Conservation (phyloP, 1,284 basidiomycete genomes). For the Afroboletus lepidellus region DNA sequence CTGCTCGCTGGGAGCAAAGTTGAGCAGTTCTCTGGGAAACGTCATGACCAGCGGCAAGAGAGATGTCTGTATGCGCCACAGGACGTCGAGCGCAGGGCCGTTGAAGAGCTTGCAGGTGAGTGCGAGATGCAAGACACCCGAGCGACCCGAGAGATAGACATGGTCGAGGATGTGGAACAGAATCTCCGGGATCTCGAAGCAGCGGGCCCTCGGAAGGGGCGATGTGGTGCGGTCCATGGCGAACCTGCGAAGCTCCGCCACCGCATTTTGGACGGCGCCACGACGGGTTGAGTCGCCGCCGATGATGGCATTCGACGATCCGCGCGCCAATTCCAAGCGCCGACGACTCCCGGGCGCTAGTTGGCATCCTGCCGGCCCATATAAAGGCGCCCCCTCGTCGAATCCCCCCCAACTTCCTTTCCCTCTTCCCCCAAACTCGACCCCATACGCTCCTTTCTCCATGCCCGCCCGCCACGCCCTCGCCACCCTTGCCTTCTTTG, state of each 20-base stretch:
- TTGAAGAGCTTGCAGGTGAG: constrained; percentile 21
- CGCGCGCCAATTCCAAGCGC: neutral
- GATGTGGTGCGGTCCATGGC: constrained; percentile 3
- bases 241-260: neutral
- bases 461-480: constrained; percentile 22
- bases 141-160: constrained; percentile 13
- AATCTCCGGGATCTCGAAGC: constrained; percentile 23
- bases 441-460: constrained; percentile 27
- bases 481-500: constrained; percentile 18
- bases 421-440: constrained; percentile 7
- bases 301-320: neutral
- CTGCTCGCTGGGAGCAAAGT: constrained; percentile 22
- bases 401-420: constrained; percentile 6
- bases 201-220: neutral
- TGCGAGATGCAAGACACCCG: constrained; percentile 17
- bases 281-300: neutral
- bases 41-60: constrained; percentile 20
- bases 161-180: constrained; percentile 19
- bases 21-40: constrained; percentile 20
- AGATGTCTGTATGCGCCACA: constrained; percentile 24
- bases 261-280: neutral
- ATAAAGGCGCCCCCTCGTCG: constrained; percentile 17
- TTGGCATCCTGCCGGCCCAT: constrained; percentile 14
- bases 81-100: constrained; percentile 21
- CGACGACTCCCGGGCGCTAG: constrained; percentile 2